Percentiles rank a stretch among this genome's conserved stretches.
Evolutionary conservation across 306 rosid species (phyloP).

Genomic region (Sindora glabra): DNA sequence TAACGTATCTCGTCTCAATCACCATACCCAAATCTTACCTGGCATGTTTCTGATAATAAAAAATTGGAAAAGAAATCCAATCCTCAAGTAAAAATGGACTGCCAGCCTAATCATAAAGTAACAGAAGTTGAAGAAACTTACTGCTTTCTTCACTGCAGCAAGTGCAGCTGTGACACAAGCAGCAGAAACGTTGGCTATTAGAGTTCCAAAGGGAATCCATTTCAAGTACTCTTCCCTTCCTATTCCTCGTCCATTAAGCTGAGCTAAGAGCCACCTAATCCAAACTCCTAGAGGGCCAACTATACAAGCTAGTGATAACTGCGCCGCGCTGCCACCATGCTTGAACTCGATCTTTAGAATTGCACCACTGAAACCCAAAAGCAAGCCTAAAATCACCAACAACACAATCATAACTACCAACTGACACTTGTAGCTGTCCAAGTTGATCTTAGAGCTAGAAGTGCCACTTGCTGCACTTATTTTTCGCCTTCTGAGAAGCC

Average conservation of each 20-base stretch:
- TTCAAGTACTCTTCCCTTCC: slow-evolving; percentile 37
- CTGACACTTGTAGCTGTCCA: slow-evolving; percentile 23
- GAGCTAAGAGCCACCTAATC: slow-evolving; percentile 70
- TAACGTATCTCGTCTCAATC: too few relatives aligned
- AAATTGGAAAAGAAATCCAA: background rate
- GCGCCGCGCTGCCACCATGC: slow-evolving; percentile 23
- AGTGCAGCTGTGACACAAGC: slow-evolving; percentile 66
- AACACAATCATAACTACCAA: slow-evolving; percentile 26
- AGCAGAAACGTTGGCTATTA: slow-evolving; percentile 62
- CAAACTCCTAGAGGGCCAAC: slow-evolving; percentile 83
- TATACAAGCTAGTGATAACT: slow-evolving; percentile 60
- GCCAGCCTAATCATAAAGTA: too few relatives aligned
- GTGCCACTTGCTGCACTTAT: slow-evolving; percentile 6
- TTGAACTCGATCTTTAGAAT: slow-evolving; percentile 27
- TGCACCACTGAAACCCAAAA: slow-evolving; percentile 39
- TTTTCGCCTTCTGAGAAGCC: slow-evolving; percentile 30
- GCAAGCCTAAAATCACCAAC: slow-evolving; percentile 31
- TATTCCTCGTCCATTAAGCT: slow-evolving; percentile 57
- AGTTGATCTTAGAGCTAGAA: slow-evolving; percentile 2
- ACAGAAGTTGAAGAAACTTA: slow-evolving; percentile 6
- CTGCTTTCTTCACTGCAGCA: slow-evolving; percentile 36
- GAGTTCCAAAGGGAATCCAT: slow-evolving; percentile 77
- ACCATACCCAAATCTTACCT: too few relatives aligned
- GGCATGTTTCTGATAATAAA: too few relatives aligned
- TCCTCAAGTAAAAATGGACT: background rate